These are phyloP conservation scores for Lanmaoa rubissima DNA, from an alignment of 768 basidiomycete genomes.

Conservation along the genomic window DNA sequence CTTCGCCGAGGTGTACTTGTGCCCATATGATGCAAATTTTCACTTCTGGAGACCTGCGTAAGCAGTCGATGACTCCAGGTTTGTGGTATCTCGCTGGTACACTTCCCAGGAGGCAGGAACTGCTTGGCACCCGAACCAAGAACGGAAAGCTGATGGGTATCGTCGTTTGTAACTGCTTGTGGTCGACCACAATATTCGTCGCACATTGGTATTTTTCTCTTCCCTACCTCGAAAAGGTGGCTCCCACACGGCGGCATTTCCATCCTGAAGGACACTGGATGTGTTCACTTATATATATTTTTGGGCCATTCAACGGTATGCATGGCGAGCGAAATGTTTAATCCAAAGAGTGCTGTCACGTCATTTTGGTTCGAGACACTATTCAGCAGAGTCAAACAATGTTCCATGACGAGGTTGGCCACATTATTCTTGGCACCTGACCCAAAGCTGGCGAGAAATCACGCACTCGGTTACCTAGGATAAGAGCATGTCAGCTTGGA, in stretches of 20 bases:
- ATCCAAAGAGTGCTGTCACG: neutral
- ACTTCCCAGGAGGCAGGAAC: conserved; percentile 43
- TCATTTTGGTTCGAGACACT: neutral
- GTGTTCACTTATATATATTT: neutral
- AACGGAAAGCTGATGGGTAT: conserved; percentile 60
- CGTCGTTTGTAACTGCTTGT: neutral
- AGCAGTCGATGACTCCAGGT: conserved; percentile 41
- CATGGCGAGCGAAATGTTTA: neutral
- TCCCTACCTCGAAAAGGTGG: neutral
- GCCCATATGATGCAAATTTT: conserved; percentile 43
- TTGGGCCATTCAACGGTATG: neutral
- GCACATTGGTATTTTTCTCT: neutral
- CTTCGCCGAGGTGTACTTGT: neutral
- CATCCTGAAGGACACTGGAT: neutral
- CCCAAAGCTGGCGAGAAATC: neutral
- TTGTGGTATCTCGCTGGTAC: conserved; percentile 41
- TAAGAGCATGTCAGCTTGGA: neutral
- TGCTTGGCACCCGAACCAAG: conserved; percentile 42
- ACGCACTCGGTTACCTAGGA: neutral
- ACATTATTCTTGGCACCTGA: neutral
- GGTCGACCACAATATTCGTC: neutral
- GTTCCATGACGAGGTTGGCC: neutral
- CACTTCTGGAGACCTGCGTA: conserved; percentile 34
- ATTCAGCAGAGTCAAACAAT: neutral
- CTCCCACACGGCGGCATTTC: neutral